Percentiles rank a stretch among this genome's conserved stretches.
Conservation (phyloP, 352 stramenopile genomes). For the Thraustochytrium striatum region DNA sequence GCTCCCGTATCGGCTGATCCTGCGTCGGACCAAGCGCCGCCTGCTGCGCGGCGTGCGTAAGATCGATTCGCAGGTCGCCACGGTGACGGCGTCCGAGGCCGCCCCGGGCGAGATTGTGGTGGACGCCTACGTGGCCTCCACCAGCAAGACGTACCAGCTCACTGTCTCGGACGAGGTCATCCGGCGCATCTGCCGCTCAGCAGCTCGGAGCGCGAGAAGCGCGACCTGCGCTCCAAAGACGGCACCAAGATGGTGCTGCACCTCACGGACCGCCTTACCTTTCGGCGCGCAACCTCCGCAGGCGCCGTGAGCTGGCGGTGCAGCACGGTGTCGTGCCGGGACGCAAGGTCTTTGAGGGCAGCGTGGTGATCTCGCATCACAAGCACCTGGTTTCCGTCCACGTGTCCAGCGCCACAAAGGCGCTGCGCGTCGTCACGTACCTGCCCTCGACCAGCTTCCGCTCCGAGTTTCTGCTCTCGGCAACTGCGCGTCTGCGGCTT, state of each 20-base stretch:
- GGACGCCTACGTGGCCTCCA: constrained; percentile 16
- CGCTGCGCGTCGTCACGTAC: constrained; percentile 39
- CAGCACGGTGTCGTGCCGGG: constrained; percentile 40
- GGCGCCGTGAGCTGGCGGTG: constrained; percentile 17
- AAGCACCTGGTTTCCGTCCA: constrained; percentile 44
- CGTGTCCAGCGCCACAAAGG: constrained; percentile 23
- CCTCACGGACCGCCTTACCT: constrained; percentile 23
- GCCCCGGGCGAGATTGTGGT: constrained; percentile 25
- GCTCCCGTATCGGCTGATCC: background rate
- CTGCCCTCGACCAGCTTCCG: constrained; percentile 20
- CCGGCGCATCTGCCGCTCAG: constrained; percentile 1
- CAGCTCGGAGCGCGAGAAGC: constrained; percentile 18
- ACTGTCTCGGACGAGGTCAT: background rate
- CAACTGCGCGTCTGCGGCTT: constrained; percentile 12
- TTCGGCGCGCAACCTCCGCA: constrained; percentile 12
- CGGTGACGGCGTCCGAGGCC: constrained; percentile 33
- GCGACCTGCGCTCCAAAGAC: constrained; percentile 33
- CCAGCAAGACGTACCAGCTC: background rate
- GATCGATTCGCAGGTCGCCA: constrained; percentile 2
- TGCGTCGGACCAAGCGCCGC: constrained; percentile 30
- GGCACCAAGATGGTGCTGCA: constrained; percentile 38
- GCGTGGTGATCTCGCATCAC: background rate
- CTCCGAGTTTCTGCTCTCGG: constrained; percentile 38
- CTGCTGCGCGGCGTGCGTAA: constrained; percentile 38
- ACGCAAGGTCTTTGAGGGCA: constrained; percentile 38